Evolutionary conservation across 2,329 filamentous ascomycete species (phyloP).

Genomic region (Verticillium isaacii): DNA sequence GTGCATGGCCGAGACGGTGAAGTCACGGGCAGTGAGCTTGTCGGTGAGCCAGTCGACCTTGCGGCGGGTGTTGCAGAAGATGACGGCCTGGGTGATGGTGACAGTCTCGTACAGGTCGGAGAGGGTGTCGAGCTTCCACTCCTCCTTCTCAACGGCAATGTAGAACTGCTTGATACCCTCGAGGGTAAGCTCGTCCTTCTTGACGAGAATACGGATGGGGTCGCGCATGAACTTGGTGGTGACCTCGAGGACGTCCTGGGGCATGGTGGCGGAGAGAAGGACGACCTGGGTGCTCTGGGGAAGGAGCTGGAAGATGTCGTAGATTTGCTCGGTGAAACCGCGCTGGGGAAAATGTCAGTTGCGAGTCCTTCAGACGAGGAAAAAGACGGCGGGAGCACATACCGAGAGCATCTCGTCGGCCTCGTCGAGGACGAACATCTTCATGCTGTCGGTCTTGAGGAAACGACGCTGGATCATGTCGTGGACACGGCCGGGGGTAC

Average conservation of each 20-base stretch:
- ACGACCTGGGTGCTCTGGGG: constrained; percentile 98
- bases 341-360: constrained; percentile 48
- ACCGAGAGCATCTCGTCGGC: constrained; percentile 98
- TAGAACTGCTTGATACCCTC: constrained; percentile 99
- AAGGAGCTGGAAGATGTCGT: constrained; percentile 99
- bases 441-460: constrained; percentile 96
- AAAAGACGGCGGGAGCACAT: constrained; percentile 27
- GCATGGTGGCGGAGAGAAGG: constrained; percentile 96
- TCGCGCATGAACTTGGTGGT: constrained; percentile 99
- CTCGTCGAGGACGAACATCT: constrained; percentile 99
- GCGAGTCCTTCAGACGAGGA: neutral
- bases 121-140: constrained; percentile 99
- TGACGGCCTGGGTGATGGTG: constrained; percentile 98
- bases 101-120: constrained; percentile 99
- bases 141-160: constrained; percentile 99
- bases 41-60: constrained; percentile 99
- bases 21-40: constrained; percentile 97
- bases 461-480: constrained; percentile 99
- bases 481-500: constrained; percentile 95
- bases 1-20: constrained; percentile 99
- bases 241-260: constrained; percentile 97
- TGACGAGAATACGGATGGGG: constrained; percentile 97
- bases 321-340: constrained; percentile 99
- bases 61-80: constrained; percentile 99
- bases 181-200: constrained; percentile 98